Evolutionary conservation across 2,329 filamentous ascomycete species (phyloP).

Genomic region (Colletotrichum tropicicola): DNA sequence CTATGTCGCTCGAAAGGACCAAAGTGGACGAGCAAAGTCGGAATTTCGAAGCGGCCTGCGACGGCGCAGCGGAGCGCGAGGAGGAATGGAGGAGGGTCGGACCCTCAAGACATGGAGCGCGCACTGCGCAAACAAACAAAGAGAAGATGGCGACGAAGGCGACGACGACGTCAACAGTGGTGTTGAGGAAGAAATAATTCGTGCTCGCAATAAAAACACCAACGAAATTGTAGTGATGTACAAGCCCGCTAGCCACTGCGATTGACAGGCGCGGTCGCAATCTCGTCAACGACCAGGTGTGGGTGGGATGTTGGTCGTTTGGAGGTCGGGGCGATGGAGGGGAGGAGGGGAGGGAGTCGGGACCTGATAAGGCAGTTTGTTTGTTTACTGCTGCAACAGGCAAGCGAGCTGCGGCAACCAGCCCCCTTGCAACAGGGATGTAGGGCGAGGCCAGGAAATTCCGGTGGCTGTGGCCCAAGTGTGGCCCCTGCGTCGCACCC

Average conservation of each 20-base stretch:
- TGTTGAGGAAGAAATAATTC: slow-evolving; percentile 12
- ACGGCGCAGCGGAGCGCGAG: not conserved
- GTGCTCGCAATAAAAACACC: not conserved
- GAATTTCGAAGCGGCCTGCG: slow-evolving; percentile 14
- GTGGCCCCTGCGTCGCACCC: slow-evolving; percentile 27
- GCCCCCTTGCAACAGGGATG: slow-evolving; percentile 26
- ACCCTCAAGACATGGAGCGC: slow-evolving; percentile 6
- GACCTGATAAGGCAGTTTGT: slow-evolving; percentile 45
- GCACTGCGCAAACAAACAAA: slow-evolving; percentile 27
- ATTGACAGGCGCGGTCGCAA: slow-evolving; percentile 23
- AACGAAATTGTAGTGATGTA: not conserved
- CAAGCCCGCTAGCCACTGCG: slow-evolving; percentile 21
- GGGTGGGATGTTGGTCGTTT: slow-evolving; percentile 34
- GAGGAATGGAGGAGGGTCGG: slow-evolving; percentile 9
- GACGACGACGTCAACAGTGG: not conserved
- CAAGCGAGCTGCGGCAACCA: slow-evolving; percentile 27
- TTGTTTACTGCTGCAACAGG: slow-evolving; percentile 42
- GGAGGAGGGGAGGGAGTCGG: slow-evolving; percentile 28
- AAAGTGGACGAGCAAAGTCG: not conserved
- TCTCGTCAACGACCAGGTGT: slow-evolving; percentile 32
- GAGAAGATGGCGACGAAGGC: not conserved
- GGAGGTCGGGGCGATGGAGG: slow-evolving; percentile 28
- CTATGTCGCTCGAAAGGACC: slow-evolving; percentile 1
- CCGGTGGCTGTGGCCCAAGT: slow-evolving; percentile 24
- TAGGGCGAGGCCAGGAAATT: not conserved